phyloP scores from a whole-genome alignment of 1,284 basidiomycete species.

The Amylostereum chailletii region DNA sequence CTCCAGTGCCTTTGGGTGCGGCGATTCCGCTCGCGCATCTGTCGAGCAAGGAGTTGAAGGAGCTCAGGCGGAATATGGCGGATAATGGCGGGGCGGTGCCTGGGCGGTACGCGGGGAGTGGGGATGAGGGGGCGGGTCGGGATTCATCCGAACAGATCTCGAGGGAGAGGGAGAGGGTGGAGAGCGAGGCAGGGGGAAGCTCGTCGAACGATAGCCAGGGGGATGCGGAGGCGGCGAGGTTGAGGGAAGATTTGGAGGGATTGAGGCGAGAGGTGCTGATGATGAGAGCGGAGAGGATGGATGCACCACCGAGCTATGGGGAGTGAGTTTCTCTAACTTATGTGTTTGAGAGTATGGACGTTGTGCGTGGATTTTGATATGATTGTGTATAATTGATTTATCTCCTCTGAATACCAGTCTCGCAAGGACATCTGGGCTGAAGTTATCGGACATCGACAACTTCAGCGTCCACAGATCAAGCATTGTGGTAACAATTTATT shows the following conservation, averaged over 20 bases:
- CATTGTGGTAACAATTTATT: no score
- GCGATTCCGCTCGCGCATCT: constrained; percentile 1
- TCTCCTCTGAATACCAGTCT: no score
- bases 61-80: neutral
- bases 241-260: constrained; percentile 15
- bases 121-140: neutral
- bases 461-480: no score
- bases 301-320: constrained; percentile 13
- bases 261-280: constrained; percentile 16
- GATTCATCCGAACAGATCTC: neutral
- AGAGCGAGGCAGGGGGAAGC: neutral
- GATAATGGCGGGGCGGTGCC: neutral
- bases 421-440: no score
- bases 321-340: neutral
- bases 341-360: no score
- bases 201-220: neutral
- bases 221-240: constrained; percentile 3
- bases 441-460: no score
- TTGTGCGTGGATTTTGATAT: no score
- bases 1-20: constrained; percentile 16
- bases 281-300: constrained; percentile 13
- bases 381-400: no score
- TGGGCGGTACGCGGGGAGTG: neutral
- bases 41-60: constrained; percentile 6
- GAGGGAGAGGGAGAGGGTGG: neutral